Evolutionary conservation across 495 filamentous ascomycete species (phyloP).

Genomic region (Daldinia grandis): DNA sequence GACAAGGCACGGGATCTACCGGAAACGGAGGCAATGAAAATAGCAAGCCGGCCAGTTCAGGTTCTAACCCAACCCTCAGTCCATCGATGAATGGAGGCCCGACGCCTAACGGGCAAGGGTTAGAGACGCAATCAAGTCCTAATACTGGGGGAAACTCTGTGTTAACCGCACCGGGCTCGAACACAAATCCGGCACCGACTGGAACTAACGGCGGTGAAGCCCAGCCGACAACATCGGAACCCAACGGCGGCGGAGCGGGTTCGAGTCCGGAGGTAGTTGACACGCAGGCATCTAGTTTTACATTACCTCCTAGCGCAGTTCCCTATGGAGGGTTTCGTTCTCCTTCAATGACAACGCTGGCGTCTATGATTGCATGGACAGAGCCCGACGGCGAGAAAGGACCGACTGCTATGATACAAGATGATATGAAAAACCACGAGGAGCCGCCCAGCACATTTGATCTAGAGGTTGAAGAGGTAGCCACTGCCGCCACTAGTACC

Average conservation of each 20-base stretch:
- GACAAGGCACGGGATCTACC: constrained; percentile 4
- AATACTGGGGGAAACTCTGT: constrained; percentile 7
- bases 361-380: constrained; percentile 40
- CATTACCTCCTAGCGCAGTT: constrained; percentile 31
- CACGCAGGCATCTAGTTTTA: constrained; percentile 33
- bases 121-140: constrained; percentile 8
- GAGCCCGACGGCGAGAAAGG: constrained; percentile 33
- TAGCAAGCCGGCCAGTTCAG: constrained; percentile 1
- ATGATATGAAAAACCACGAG: constrained; percentile 5
- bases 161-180: constrained; percentile 18
- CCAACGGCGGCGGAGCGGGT: constrained; percentile 8
- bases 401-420: constrained; percentile 23
- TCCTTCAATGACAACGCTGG: constrained; percentile 37
- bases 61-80: constrained; percentile 3
- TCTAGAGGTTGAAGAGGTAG: constrained; percentile 17
- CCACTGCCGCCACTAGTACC: neutral
- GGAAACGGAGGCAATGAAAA: constrained; percentile 6
- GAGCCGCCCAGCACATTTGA: neutral
- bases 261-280: constrained; percentile 8
- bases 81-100: neutral
- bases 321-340: constrained; percentile 31
- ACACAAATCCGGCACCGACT: constrained; percentile 8
- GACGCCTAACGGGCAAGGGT: constrained; percentile 4
- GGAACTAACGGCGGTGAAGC: constrained; percentile 8
- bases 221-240: constrained; percentile 24